Conservation (phyloP, 2,329 filamentous ascomycete species). For the Aspergillus chevalieri region DNA sequence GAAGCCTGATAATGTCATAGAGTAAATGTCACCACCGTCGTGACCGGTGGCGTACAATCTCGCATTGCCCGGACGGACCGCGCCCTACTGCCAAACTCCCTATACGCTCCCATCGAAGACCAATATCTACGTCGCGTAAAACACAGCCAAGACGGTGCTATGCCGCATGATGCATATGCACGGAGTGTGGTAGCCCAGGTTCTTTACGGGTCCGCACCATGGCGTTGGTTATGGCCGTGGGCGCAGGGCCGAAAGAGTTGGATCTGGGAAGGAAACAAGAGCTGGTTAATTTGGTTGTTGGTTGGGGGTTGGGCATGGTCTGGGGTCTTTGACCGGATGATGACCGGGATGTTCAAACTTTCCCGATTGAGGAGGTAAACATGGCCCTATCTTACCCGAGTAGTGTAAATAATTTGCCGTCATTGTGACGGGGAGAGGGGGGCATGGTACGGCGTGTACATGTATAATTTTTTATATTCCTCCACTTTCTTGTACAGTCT, state of each 20-base stretch:
- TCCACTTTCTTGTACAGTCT: too few relatives aligned
- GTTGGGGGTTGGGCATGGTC: slow-evolving; percentile 43
- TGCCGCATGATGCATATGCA: slow-evolving; percentile 51
- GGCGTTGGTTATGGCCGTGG: slow-evolving; percentile 47
- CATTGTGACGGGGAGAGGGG: not conserved
- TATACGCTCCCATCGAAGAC: slow-evolving; percentile 48
- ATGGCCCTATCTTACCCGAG: not conserved
- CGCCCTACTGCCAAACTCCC: slow-evolving; percentile 41
- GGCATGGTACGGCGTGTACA: not conserved
- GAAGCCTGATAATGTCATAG: slow-evolving; percentile 18
- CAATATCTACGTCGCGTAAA: slow-evolving; percentile 48
- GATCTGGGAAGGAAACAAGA: slow-evolving; percentile 47
- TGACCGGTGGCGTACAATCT: slow-evolving; percentile 57
- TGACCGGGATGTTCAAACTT: slow-evolving; percentile 49
- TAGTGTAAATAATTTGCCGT: slow-evolving; percentile 15
- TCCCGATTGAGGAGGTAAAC: slow-evolving; percentile 34
- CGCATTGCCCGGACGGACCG: slow-evolving; percentile 52
- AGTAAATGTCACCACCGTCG: slow-evolving; percentile 47
- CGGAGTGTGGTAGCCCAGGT: slow-evolving; percentile 50
- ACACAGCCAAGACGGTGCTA: slow-evolving; percentile 50
- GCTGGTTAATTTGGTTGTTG: slow-evolving; percentile 48
- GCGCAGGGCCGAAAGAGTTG: slow-evolving; percentile 30
- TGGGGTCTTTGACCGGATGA: slow-evolving; percentile 35
- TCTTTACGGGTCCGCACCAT: slow-evolving; percentile 40
- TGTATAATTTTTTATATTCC: too few relatives aligned